Conservation (phyloP, 2,329 filamentous ascomycete genomes). For the Penicillium brevicompactum region DNA sequence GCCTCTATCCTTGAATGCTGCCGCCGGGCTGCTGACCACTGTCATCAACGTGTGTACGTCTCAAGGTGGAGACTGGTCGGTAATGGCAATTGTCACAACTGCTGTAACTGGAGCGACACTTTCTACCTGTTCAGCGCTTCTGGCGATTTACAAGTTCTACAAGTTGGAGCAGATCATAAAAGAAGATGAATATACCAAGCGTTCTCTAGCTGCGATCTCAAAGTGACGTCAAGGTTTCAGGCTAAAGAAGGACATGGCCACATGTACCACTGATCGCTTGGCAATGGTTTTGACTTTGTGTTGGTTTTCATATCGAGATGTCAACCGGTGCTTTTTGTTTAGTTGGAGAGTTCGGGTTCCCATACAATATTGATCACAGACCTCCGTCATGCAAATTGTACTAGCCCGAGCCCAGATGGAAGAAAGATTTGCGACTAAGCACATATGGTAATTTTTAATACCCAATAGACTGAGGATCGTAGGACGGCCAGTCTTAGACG, state of each 20-base stretch:
- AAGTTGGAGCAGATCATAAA: not conserved
- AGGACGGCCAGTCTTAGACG: too few relatives aligned
- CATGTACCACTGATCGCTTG: not conserved
- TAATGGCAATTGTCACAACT: conserved; percentile 16
- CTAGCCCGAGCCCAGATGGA: not conserved
- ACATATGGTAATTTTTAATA: too few relatives aligned
- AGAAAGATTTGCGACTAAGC: too few relatives aligned
- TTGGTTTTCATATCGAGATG: not conserved
- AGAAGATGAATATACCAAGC: not conserved
- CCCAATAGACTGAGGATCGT: too few relatives aligned
- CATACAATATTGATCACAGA: not conserved
- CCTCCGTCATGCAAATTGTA: not conserved
- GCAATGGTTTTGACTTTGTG: too few relatives aligned
- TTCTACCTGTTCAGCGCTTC: not conserved
- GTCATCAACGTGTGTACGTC: too few relatives aligned
- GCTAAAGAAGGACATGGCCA: not conserved
- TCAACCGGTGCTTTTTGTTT: not conserved
- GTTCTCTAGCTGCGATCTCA: not conserved
- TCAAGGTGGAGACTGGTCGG: too few relatives aligned
- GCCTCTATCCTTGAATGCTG: too few relatives aligned
- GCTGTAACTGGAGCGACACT: conserved; percentile 2
- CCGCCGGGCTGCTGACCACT: too few relatives aligned
- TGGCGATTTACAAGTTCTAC: not conserved
- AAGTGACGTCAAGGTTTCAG: not conserved
- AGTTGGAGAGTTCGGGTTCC: not conserved